Evolutionary conservation across 257 asterid genomes (phyloP), one percentile per base, ranked within the genome.

Genomic region (Avicennia marina): DNA sequence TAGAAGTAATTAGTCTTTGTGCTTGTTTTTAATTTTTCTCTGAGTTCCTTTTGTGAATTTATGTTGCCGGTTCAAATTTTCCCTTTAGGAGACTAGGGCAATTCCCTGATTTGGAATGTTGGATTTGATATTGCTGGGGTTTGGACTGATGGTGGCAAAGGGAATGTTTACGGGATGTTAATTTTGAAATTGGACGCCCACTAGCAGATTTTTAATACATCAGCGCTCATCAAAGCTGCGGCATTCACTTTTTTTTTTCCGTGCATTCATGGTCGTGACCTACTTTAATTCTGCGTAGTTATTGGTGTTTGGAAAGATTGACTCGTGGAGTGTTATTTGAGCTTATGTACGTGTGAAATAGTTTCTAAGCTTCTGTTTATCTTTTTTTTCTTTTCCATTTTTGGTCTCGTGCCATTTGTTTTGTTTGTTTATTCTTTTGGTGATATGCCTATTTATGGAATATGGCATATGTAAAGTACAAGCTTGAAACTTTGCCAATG

Each of bases 261-360:
- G 39, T 31, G 36, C 38, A 33, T 44, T 42, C 11, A 9, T 44
- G 42, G 27, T 29, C 44, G 61, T 56, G 15, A 19, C 3, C 38
- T 50, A 20, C 25, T 27, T 26, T 13, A 19, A 3, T 40, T 40
- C 1, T 31, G 6, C 34, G 34, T 31, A 1, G 2, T 15, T 20
- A 31, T 39, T 11, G 68, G 62, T 19, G 56, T 25, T 55, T 17
- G 40, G 50, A 58, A 58, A 58, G 74, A 53, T 72, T 58, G 42
- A 13, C 17, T 53, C 38, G 20, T 50, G 60, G 55, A 62, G 73
- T 62, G 60, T 38, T 60, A 1, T 50, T 41, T 51, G 66, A 66
- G 70, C 11, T 54, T 55, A 12, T 19, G 58, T 32, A 21, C 39
- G n/a, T 62, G 58, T 40, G 51, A 7, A 56, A 56, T 66, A 45